Conservation (phyloP, 257 asterid genomes). For the Nicotiana noctiflora region DNA sequence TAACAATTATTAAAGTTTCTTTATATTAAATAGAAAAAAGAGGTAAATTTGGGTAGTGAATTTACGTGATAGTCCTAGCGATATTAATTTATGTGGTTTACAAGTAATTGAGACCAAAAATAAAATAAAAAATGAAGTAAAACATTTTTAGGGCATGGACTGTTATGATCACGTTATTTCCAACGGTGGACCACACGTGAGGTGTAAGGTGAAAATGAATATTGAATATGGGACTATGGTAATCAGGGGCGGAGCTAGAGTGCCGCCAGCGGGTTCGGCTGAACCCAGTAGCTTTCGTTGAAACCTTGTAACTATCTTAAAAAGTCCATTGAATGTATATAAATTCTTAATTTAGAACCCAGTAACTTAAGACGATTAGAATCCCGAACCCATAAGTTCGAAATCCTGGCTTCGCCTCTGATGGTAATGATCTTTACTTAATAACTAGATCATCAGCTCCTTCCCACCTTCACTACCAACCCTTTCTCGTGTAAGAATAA, state of each 20-base stretch:
- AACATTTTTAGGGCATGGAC: conserved; percentile 5
- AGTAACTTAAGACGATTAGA: too few species aligned
- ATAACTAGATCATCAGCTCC: conserved; percentile 33
- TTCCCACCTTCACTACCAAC: background rate
- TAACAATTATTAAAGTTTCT: conserved; percentile 4
- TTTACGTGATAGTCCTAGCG: conserved; percentile 1
- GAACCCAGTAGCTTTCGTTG: too few species aligned
- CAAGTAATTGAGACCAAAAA: too few species aligned
- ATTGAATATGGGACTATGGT: background rate
- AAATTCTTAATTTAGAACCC: too few species aligned
- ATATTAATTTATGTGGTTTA: background rate
- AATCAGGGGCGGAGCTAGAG: too few species aligned
- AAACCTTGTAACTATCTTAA: too few species aligned
- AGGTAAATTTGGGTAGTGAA: background rate
- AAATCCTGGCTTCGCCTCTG: too few species aligned
- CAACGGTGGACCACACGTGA: conserved; percentile 51
- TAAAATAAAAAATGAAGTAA: background rate
- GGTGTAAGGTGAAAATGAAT: conserved; percentile 35
- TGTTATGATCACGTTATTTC: conserved; percentile 16
- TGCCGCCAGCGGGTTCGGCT: too few species aligned
- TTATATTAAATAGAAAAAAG: background rate
- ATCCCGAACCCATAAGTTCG: too few species aligned
- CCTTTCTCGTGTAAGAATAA: conserved; percentile 9
- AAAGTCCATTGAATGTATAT: too few species aligned
- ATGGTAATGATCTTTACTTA: conserved; percentile 40